Base-by-base conservation (phyloP, 2,329 filamentous ascomycete genomes). In the Rosellinia necatrix region DNA sequence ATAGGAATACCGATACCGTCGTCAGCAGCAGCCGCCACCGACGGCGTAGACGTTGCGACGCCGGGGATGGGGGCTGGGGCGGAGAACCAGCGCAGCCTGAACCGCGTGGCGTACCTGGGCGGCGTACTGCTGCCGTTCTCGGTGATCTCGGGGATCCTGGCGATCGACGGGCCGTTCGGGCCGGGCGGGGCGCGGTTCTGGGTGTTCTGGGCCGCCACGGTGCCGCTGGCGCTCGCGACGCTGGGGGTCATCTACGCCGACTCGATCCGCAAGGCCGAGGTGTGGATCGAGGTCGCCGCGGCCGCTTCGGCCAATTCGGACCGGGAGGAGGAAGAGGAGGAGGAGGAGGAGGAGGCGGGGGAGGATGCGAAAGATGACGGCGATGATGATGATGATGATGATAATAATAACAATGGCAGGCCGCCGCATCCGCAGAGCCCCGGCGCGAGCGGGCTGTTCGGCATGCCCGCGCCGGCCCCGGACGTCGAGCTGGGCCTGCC, bases 61-160 rank as follows among this genome's bases (percentile, higher is more conserved):
- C 4, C 44, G 6, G 10, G 5, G 19, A 25, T n/a, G 8, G 17
- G 12, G 13, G 30, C n/a, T n/a, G n/a, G n/a, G n/a, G n/a, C n/a
- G n/a, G 68, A 71, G 51, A 75, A 75, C 58, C 64, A 75, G 49
- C 71, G 73, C 13, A 72, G 74, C 17, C 71, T 81, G 6, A 74
- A 79, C 65, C 75, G 79, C 5, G 75, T 81, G 12, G 71, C 76
- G 1, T 81, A 81, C 65, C 71, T 81, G 9, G 79, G 78, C 43
- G 79, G 78, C 0, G 64, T 81, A 1, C 67, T 81, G 4, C 71
- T 81, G 1, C 79, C 79, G 2, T 64, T 81, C 15, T 77, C 76
- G 3, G 71, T 81, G 12, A 74, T 81, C 4, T 76, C 78, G 0
- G 72, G 76, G 10, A 71, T 81, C 7, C 68, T 81, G 12, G 76